Base-by-base conservation (phyloP, 2,329 filamentous ascomycete genomes). In the Talaromyces marneffei region DNA sequence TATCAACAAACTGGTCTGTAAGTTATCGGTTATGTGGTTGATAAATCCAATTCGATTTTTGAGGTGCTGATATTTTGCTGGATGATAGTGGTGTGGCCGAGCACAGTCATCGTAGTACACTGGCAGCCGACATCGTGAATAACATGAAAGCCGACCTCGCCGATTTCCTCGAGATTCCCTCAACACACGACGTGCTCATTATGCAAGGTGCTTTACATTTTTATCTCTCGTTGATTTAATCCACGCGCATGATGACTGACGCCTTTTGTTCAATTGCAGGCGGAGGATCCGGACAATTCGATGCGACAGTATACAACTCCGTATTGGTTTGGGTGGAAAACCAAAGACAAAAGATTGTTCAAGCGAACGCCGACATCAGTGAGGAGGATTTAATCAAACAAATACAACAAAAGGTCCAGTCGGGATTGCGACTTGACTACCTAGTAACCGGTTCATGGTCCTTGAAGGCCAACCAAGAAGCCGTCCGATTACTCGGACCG, bases 361-460 rank as follows among this genome's bases (percentile, higher is more conserved):
- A 56, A 37, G 50, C 23, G 52, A 71, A 70, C 65, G 72, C 67
- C 62, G 74, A 71, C 63, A 69, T 65, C 14, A 74, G 71, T 39
- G 79, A 78, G 42, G 79, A 77, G 40, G 79, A 82, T 31, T 73
- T 89, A 10, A 78, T 85, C 62, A 79, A 83, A 67, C 81, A 87
- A 63, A 78, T 90, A 63, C 81, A 83, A 64, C 84, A 85, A 68
- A 82, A 86, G 58, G 83, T 92, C 5, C 82, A 87, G 56, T 79
- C 84, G 60, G 84, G 93, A 62, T 79, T 97, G 67, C 89, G 88
- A 78, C 74, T 95, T 46, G 93, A 97, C 77, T 97, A 97, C 76
- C 77, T 97, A 50, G 85, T 97, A 59, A 97, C 93, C 3, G 93
- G 93, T 59, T 86, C 88, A 59, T 97, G 92, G 91, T 95, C 90